Evolutionary conservation across 768 basidiomycete species (phyloP), one percentile per base, ranked within the genome.

Genomic region (Cyathus striatus): DNA sequence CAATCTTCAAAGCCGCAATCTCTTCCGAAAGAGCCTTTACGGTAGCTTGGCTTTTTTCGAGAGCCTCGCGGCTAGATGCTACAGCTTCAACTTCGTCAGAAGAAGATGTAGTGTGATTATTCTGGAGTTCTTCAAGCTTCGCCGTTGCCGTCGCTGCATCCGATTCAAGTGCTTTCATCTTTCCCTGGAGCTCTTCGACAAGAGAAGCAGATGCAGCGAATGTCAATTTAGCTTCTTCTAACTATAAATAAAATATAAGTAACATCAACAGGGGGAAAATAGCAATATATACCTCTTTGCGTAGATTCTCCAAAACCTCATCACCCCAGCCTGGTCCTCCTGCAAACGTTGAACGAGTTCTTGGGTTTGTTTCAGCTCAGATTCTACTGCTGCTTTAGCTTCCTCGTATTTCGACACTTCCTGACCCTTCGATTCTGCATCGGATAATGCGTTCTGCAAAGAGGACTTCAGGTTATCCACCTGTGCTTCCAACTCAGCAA

Each of bases 31-130:
- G 68, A 4, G 75, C 64, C 33, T 73, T 74, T 25, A 87, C 65
- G 41, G 87, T 76, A 2, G 73, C 75, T 50, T 81, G 78, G 10
- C 79, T 82, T 53, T 79, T 79, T 16, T 77, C 52, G 22, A 88
- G 68, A 17, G 79, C 77, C 51, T 82, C 82, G 16, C 71, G 81
- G 47, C 88, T 82, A 30, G 70, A 61, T 34, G 75, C 68, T n/a
- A 78, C 77, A 13, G 78, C 76, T 13, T 70, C 67, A 1, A 70
- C 59, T 0, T 74, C 68, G 22, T 66, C 69, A 1, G 69, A 60
- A 3, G 64, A 56, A 12, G 69, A 65, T 5, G 72, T 60, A 12
- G 71, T 70, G 20, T 76, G 70, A 2, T 69, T 68, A 10, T 64
- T 53, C 47, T 74, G 70, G 14, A 83, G 61, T 3, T 61, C 61